Percentiles rank a stretch among this genome's conserved stretches.
phyloP scores from a whole-genome alignment of 176 grass and related monocot species.

The Elaeis guineensis region DNA sequence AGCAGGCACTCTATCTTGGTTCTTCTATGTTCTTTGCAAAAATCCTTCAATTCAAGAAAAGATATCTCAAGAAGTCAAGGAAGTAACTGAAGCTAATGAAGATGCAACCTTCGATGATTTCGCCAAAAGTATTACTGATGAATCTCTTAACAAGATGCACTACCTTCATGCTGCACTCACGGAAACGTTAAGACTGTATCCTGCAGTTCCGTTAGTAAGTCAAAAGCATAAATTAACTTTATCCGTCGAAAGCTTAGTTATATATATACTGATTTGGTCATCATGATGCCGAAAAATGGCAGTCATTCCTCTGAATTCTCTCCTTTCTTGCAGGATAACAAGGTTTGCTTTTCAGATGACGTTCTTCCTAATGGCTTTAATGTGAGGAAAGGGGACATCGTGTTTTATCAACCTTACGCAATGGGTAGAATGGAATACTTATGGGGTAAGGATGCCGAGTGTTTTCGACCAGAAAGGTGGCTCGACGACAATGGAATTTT shows the following conservation, averaged over 20 bases:
- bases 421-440: slow-evolving; percentile 68
- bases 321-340: slow-evolving; percentile 31
- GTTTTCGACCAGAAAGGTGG: slow-evolving; percentile 57
- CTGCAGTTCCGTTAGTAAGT: slow-evolving; percentile 40
- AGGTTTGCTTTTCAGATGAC: slow-evolving; percentile 58
- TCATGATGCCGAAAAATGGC: not conserved
- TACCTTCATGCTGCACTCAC: slow-evolving; percentile 46
- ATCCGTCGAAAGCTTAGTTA: too few species aligned
- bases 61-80: too few species aligned
- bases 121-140: too few species aligned
- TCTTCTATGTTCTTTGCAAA: slow-evolving; percentile 59
- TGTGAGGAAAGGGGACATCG: slow-evolving; percentile 47
- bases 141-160: too few species aligned
- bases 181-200: slow-evolving; percentile 57
- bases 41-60: slow-evolving; percentile 42
- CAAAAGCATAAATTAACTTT: too few species aligned
- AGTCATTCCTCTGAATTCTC: not conserved
- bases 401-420: slow-evolving; percentile 50
- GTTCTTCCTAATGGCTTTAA: slow-evolving; percentile 35
- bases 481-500: slow-evolving; percentile 36
- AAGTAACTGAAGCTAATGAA: too few species aligned
- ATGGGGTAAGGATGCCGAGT: slow-evolving; percentile 49
- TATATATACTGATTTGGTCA: too few species aligned
- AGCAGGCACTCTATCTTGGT: slow-evolving; percentile 44
- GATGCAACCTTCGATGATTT: too few species aligned